Evolutionary conservation across 805 yeast species (phyloP), one percentile per base, ranked within the genome.

Genomic region (Komagataella kurtzmanii): DNA sequence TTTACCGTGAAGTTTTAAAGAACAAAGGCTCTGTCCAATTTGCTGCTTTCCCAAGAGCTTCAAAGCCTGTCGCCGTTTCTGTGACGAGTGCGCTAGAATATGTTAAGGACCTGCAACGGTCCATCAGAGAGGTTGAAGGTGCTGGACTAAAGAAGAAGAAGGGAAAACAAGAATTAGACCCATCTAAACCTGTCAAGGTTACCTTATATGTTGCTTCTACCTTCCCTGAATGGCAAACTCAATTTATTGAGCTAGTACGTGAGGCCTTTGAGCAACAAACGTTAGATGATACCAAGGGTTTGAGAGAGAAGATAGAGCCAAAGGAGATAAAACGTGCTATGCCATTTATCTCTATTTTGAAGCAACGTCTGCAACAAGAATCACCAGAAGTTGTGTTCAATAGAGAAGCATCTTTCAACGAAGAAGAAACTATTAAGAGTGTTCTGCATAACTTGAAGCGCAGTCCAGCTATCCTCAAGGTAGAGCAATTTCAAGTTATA

Each of bases 311-410:
- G 64, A 81, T 85, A 54, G 71, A 72, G 24, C 87, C 87, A 57
- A 83, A 82, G 66, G 98, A 93, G 62, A 87, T 90, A 86, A 93
- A 93, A 78, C 84, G 95, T 60, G 97, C 96, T 54, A 93, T 93
- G 98, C 98, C 98, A 54, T 91, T 90, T 67, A 89, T 93, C 55
- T 83, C 91, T 57, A 72, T 80, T 59, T 73, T 93, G 67, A 90
- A 93, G 69, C 87, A 83, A 64, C 81, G 95, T 71, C 75, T 93
- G 58, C 69, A 74, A 45, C 69, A 68, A 50, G 95, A 86, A 63
- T 68, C 82, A 30, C 82, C 96, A 17, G 80, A 77, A 51, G 77
- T 78, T 50, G 96, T 93, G 23, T 88, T 93, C 75, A 83, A 89
- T 75, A 81, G 98, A 72, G 85, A 90, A 69, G 79, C 91, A 58